Base-by-base conservation (phyloP, 2,329 filamentous ascomycete species). In the Pezizomycotina sp. region DNA sequence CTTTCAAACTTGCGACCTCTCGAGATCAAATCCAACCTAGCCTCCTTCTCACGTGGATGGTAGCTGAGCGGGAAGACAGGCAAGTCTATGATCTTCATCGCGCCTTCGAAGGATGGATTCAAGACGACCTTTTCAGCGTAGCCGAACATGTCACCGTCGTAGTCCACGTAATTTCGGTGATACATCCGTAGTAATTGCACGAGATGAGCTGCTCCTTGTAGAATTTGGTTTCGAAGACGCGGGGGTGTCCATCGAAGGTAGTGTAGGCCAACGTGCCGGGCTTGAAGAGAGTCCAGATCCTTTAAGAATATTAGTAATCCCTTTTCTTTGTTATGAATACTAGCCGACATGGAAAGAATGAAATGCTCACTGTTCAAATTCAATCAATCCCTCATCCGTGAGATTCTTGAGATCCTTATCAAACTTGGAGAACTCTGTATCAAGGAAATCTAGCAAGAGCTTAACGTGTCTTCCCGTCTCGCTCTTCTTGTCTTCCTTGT, bases 271-370 rank as follows among this genome's bases (percentile, higher is more conserved):
- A 54, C 27, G 53, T 56, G 0, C 61, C 62, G 0, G 65, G 66
- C 32, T 60, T 58, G 48, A 68, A 66, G 18, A 69, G 59, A n/a
- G 63, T 62, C 65, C 64, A 68, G 6, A 63, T 56, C 34, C 16
- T 52, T 36, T 9, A 52, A 48, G 31, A 50, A 53, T 4, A 45
- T 28, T 19, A 54, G 50, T 6, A 52, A 46, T 16, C 48, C 50
- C 18, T 52, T 36, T 6, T 48, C 45, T 9, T 48, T 46, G 4
- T 45, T 42, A 23, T 54, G 34, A 29, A 49, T 51, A 8, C 41
- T 45, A 8, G 52, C 51, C 13, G 48, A 41, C 19, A 53, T 53
- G 10, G 49, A 47, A 1, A 44, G 43, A 34, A 45, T 46, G 25
- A 58, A 53, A 12, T 53, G 51, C 23, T 49, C 47, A 23, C 52